phyloP scores from a whole-genome alignment of 495 filamentous ascomycete genomes.

The Astrothelium subdiscretum region DNA sequence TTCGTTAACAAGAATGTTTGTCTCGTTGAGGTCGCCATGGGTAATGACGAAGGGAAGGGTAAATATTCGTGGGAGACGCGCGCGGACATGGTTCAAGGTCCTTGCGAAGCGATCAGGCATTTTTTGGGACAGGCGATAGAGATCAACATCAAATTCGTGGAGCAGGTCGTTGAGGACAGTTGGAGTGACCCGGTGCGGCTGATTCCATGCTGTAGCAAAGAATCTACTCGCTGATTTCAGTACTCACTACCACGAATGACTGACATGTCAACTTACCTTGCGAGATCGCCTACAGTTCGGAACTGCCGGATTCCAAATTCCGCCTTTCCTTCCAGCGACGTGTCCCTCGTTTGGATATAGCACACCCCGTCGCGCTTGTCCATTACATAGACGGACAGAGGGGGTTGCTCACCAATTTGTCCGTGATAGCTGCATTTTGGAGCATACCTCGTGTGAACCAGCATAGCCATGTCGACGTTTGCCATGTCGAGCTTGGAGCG shows the following conservation, averaged over 20 bases:
- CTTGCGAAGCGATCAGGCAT: neutral
- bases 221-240: neutral
- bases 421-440: neutral
- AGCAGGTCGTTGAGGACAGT: neutral
- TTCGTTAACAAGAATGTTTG: neutral
- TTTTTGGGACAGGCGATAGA: neutral
- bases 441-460: neutral
- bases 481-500: neutral
- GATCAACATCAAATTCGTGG: neutral
- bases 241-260: neutral
- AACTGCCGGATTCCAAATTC: neutral
- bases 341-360: neutral
- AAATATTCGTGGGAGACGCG: neutral
- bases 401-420: neutral
- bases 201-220: neutral
- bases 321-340: neutral
- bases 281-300: neutral
- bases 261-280: neutral
- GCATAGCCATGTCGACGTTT: neutral
- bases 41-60: neutral
- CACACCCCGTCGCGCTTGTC: neutral
- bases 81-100: neutral
- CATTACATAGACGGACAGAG: neutral
- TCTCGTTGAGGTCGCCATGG: neutral
- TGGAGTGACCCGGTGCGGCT: neutral